A percentile compares a stretch with the other conserved stretches of the same genome.
These are phyloP conservation scores for Dichomitus squalens DNA, from an alignment of 1,284 basidiomycete species.

Conservation along the genomic window DNA sequence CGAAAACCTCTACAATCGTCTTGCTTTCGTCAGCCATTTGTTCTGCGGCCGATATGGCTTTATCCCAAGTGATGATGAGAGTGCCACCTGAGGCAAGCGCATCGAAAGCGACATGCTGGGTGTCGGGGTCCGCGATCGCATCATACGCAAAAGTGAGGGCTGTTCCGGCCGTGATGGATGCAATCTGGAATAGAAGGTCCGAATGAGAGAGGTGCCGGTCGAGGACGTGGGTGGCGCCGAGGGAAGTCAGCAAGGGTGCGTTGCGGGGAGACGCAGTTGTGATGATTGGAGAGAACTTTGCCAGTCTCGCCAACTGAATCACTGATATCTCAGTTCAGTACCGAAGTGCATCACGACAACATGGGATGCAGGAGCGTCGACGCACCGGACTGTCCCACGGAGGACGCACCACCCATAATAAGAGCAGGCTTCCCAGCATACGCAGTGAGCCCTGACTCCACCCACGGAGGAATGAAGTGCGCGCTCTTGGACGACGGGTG, in stretches of 20 bases:
- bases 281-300: constrained; percentile 51
- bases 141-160: constrained; percentile 40
- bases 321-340: constrained; percentile 14
- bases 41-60: background rate
- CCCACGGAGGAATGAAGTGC: constrained; percentile 26
- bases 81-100: constrained; percentile 29
- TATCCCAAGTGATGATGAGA: constrained; percentile 9
- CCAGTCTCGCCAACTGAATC: constrained; percentile 47
- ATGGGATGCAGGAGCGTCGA: background rate
- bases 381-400: constrained; percentile 38
- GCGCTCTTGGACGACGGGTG: constrained; percentile 10
- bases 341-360: background rate
- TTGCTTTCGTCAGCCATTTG: constrained; percentile 7
- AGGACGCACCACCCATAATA: constrained; percentile 38
- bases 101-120: constrained; percentile 26
- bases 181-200: constrained; percentile 24
- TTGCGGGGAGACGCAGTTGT: constrained; percentile 49
- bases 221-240: constrained; percentile 27
- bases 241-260: constrained; percentile 39
- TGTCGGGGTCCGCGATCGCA: constrained; percentile 20
- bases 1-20: constrained; percentile 11
- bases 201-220: constrained; percentile 20
- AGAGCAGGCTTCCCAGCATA: constrained; percentile 32
- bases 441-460: constrained; percentile 21
- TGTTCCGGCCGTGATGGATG: constrained; percentile 3